Evolutionary conservation across 305 asterid genomes (phyloP).

Genomic region (Withania somnifera): DNA sequence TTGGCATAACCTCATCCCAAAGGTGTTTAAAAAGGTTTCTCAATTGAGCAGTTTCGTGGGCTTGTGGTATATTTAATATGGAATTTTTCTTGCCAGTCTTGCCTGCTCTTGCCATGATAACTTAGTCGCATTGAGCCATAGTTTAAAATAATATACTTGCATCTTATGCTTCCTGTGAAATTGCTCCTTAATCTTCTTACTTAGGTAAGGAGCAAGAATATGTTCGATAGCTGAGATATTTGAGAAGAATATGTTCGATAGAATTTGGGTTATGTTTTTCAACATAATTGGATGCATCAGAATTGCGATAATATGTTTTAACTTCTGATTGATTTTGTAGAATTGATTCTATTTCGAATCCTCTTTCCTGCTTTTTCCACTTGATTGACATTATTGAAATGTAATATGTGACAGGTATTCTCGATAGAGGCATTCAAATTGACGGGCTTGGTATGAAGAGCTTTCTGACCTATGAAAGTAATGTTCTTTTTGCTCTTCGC

Average conservation of each 20-base stretch:
- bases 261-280: not conserved
- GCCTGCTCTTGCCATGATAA: not conserved
- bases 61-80: not conserved
- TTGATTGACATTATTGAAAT: not conserved
- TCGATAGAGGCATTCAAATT: conserved; percentile 87
- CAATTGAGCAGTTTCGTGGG: not conserved
- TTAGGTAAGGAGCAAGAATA: too few relatives aligned
- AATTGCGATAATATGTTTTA: not conserved
- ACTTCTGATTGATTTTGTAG: not conserved
- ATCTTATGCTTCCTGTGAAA: not conserved
- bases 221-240: not conserved
- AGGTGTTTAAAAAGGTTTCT: not conserved
- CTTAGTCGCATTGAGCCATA: not conserved
- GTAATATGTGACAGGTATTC: conserved; percentile 56
- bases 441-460: conserved; percentile 81
- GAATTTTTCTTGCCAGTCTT: not conserved
- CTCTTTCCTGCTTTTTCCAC: not conserved
- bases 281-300: not conserved
- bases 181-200: not conserved
- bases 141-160: not conserved
- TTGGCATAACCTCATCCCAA: not conserved
- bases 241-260: not conserved
- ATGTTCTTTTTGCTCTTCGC: conserved; percentile 93
- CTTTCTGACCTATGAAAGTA: conserved; percentile 92
- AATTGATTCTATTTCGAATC: not conserved